Evolutionary conservation across 306 rosid species (phyloP), one percentile per base, ranked within the genome.

Genomic region (Gillenia trifoliata): DNA sequence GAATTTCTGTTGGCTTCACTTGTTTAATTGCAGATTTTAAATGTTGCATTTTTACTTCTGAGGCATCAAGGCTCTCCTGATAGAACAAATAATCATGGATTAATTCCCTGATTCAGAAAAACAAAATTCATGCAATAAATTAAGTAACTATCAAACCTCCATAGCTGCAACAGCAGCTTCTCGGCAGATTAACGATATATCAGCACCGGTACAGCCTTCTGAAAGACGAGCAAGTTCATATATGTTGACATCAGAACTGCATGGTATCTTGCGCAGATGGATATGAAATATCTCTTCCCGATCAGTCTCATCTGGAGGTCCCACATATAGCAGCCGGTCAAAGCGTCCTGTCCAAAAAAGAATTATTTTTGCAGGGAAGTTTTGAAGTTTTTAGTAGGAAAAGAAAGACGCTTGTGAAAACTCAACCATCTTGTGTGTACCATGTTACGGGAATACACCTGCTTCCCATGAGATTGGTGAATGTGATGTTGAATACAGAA

Each of bases 321-420:
- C 98, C 74, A 93, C 98, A 74, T 87, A 89, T 33, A 93, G 87
- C 82, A 88, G 75, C 74, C 92, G 96, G 68, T 91, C 97, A 86
- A 91, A 93, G 75, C 92, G 97, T 50, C 98, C 97, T 93, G 91
- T 13, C 72, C 77, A 74, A 80, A 49, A 49, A 49, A 23, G 13
- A 56, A 34, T 22, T 57, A 34, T 71, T 57, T 68, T 38, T 36
- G 40, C 82, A 76, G 55, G 41, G 22, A 54, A 19, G 38, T 67
- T 36, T 26, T 40, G 5, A 22, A 49, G 75, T 67, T 67, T 25
- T 52, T 65, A 65, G 38, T n/a, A 7, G 57, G 22, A 10, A 28
- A 20, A 47, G 11, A 20, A 52, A 38, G 66, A 73, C 26, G 29
- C 16, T 30, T 19, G 43, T 4, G 19, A 69, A 25, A 66, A 43